Base-by-base conservation (phyloP, 176 grass and related monocot species). In the Coix lacrymajobi region DNA sequence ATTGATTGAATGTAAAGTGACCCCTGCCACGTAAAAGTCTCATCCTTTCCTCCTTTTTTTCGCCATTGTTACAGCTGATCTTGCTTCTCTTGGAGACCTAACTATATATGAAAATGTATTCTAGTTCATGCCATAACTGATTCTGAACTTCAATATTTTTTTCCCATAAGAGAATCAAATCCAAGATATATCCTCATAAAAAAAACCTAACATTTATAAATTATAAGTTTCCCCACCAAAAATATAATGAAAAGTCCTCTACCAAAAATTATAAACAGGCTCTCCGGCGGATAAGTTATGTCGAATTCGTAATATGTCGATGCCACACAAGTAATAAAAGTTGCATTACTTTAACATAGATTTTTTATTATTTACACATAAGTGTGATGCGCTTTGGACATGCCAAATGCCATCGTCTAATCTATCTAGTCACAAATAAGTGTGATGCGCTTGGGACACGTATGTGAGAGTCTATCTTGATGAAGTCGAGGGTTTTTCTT, bases 1-100 rank as follows among this genome's bases (percentile, higher is more conserved):
- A 89, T 85, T 65, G 64, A 44, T 85, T 76, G 71, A 54, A 45
- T 71, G 83, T 81, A 85, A 89, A 85, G 78, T 9, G 11, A 71
- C 10, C 4, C 3, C 29, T 85, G 87, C 88, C 83, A 85, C 83
- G 54, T 81, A 85, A 26, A 54, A 48, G 51, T 30, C 63, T 69
- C 83, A 77, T 71, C 37, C 52, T 28, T 22, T 44, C 32, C 41
- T 22, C 54, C 34, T 20, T 77, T 77, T 75, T 78, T 29, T 26
- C 12, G 8, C 63, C 24, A 52, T 81, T 85, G 37, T 75, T 89
- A 80, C 30, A 48, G 31, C 12, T 29, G 49, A 33, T 40, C 69
- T 68, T 26, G 32, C 46, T 60, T 80, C 38, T 60, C 60, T 78
- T 69, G 66, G 20, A n/a, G 52, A 82, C 62, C 19, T 81, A 45